phyloP scores from a whole-genome alignment of 2,329 filamentous ascomycete species.

The Ophiostoma perfectum region DNA sequence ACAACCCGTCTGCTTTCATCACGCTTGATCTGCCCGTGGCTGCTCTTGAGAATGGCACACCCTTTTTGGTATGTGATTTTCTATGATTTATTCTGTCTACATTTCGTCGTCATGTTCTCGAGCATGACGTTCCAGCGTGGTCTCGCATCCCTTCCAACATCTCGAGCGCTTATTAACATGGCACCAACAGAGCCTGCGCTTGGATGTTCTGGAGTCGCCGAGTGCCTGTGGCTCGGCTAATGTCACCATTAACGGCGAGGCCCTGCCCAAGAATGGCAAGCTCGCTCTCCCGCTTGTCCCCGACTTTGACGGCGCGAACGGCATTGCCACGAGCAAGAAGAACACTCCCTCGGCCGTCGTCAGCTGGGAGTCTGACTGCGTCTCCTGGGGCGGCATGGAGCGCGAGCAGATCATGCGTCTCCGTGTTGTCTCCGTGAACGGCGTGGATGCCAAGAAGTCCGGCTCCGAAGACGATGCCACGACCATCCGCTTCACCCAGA shows the following conservation, averaged over 20 bases:
- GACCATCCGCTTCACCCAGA: constrained; percentile 44
- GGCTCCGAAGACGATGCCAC: constrained; percentile 23
- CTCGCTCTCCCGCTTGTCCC: constrained; percentile 39
- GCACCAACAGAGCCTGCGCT: constrained; percentile 35
- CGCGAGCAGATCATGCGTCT: constrained; percentile 44
- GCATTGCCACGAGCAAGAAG: not conserved
- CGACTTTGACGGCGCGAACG: constrained; percentile 25
- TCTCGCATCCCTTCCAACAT: no score
- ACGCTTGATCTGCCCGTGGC: constrained; percentile 28
- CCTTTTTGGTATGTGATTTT: constrained; percentile 28
- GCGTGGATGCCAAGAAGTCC: constrained; percentile 31
- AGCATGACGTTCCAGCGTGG: not conserved
- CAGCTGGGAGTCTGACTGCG: constrained; percentile 46
- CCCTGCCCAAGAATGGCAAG: constrained; percentile 40
- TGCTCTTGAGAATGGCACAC: constrained; percentile 19
- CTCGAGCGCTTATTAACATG: no score
- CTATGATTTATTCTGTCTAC: not conserved
- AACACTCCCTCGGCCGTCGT: constrained; percentile 36
- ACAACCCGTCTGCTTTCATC: constrained; percentile 28
- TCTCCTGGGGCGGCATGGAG: constrained; percentile 37
- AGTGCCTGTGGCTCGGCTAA: constrained; percentile 44
- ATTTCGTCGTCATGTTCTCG: not conserved
- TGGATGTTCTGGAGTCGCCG: constrained; percentile 43
- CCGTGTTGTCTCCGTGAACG: constrained; percentile 40
- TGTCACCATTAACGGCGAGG: constrained; percentile 44